Evolutionary conservation across 2,329 filamentous ascomycete genomes (phyloP).

Genomic region (Coniochaeta pulveracea): DNA sequence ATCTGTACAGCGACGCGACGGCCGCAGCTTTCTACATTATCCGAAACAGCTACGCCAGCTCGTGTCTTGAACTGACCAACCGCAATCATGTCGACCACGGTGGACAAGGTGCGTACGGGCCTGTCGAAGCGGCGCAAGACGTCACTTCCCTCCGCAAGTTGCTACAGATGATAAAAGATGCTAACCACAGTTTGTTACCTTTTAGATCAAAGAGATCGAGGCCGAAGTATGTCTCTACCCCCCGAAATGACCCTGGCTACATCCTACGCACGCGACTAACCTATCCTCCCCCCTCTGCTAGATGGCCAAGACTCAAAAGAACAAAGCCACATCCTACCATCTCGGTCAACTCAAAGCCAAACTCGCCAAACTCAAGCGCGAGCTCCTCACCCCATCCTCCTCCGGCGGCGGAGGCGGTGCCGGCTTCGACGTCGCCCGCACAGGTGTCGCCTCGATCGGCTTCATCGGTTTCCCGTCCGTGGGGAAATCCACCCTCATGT

Average conservation of each 20-base stretch:
- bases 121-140: too few relatives aligned
- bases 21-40: too few relatives aligned
- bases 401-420: constrained; percentile 75
- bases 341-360: constrained; percentile 96
- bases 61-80: too few relatives aligned
- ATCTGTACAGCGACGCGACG: too few relatives aligned
- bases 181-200: too few relatives aligned
- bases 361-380: constrained; percentile 92
- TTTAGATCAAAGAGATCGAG: constrained; percentile 95
- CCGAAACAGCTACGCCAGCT: too few relatives aligned
- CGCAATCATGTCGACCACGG: constrained; percentile 82
- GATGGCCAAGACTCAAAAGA: constrained; percentile 97
- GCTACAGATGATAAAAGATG: constrained; percentile 10
- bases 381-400: constrained; percentile 74
- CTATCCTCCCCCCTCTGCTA: constrained; percentile 22
- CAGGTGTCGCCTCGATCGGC: constrained; percentile 90
- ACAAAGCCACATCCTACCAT: constrained; percentile 90
- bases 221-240: constrained; percentile 56
- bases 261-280: constrained; percentile 6
- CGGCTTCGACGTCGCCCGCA: constrained; percentile 95
- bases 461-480: constrained; percentile 98
- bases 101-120: constrained; percentile 66
- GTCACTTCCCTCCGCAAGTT: too few relatives aligned
- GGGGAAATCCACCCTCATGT: constrained; percentile 97
- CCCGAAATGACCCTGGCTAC: constrained; percentile 6